Percentiles rank a stretch among this genome's conserved stretches.
Evolutionary conservation across 345 rosid genomes (phyloP).

Genomic region (Eutrema heterophyllum): DNA sequence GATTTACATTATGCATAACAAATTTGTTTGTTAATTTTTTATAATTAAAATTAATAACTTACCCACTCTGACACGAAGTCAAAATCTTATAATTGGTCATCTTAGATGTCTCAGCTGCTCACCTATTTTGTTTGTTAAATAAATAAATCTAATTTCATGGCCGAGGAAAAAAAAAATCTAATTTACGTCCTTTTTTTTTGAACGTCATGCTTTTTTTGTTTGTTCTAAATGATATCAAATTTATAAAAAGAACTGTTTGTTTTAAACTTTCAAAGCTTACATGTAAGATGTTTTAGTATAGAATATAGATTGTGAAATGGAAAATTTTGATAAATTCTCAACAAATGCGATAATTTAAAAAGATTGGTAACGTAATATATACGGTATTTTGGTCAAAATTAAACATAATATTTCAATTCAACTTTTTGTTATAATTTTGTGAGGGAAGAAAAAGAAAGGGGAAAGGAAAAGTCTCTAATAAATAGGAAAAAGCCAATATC

Average conservation of each 20-base stretch:
- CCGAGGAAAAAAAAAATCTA: too few relatives aligned
- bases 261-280: neutral
- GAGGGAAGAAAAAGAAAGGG: neutral
- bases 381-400: conserved; percentile 21
- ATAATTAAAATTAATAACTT: neutral
- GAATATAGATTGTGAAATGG: neutral
- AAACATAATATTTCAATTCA: neutral
- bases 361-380: conserved; percentile 10
- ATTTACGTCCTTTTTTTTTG: neutral
- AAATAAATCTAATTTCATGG: neutral
- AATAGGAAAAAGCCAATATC: conserved; percentile 1
- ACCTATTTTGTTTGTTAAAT: neutral
- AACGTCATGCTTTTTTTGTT: neutral
- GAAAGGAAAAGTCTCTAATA: conserved; percentile 23
- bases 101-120: conserved; percentile 26
- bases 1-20: neutral
- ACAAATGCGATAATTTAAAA: neutral
- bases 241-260: neutral
- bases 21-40: neutral
- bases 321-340: neutral
- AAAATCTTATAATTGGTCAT: conserved; percentile 13
- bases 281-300: neutral
- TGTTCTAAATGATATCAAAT: neutral
- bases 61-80: conserved; percentile 18
- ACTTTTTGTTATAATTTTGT: neutral